Evolutionary conservation across 202 grass and related monocot genomes (phyloP).

Genomic region (Cymbopogon flexuosus): DNA sequence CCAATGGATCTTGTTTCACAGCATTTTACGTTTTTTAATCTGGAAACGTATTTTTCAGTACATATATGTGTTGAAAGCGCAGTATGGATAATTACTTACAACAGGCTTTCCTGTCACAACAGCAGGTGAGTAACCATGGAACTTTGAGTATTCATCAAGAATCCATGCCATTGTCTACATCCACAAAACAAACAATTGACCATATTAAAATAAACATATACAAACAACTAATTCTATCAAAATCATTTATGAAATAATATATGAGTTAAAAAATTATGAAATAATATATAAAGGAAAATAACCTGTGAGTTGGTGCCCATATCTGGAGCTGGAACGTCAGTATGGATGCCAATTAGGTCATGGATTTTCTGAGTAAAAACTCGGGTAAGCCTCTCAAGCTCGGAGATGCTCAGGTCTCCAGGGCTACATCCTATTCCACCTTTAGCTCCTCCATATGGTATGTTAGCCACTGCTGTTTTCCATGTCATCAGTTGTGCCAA

Average conservation of each 20-base stretch:
- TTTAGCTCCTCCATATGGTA: slow-evolving; percentile 97
- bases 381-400: slow-evolving; percentile 82
- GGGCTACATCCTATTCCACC: slow-evolving; percentile 92
- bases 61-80: background rate
- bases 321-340: slow-evolving; percentile 95
- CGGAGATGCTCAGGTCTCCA: slow-evolving; percentile 73
- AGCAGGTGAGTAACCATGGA: slow-evolving; percentile 92
- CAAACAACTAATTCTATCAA: background rate
- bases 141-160: slow-evolving; percentile 96
- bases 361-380: slow-evolving; percentile 99
- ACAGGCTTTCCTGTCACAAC: slow-evolving; percentile 99
- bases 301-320: slow-evolving; percentile 97
- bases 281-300: slow-evolving; percentile 7
- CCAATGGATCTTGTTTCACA: background rate
- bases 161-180: slow-evolving; percentile 96
- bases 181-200: slow-evolving; percentile 17
- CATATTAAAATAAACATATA: slow-evolving; percentile 1
- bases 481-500: slow-evolving; percentile 99
- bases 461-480: slow-evolving; percentile 94
- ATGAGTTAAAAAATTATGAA: background rate
- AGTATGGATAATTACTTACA: slow-evolving; percentile 46
- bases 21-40: background rate
- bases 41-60: slow-evolving; percentile 3
- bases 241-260: background rate
- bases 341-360: slow-evolving; percentile 91